A percentile compares a stretch with the other conserved stretches of the same genome.
These are phyloP conservation scores for Pelargonium australe DNA, from an alignment of 441 rosid species.

Conservation along the genomic window DNA sequence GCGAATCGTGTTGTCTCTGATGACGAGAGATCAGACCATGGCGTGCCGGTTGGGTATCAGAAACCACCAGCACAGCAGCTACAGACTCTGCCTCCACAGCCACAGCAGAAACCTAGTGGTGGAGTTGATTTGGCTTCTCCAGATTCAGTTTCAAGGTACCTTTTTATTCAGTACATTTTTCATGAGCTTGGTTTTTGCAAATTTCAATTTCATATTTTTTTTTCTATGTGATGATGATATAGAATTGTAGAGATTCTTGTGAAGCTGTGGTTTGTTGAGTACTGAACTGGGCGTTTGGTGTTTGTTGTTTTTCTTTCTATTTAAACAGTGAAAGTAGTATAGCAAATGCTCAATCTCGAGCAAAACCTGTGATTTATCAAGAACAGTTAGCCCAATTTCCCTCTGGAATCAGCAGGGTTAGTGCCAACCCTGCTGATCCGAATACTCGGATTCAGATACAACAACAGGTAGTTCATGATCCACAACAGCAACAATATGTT, in stretches of 20 bases:
- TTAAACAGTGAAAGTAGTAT: slow-evolving; percentile 37
- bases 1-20: slow-evolving; percentile 55
- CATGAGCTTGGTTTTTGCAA: neutral
- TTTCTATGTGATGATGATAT: neutral
- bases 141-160: slow-evolving; percentile 82
- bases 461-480: slow-evolving; percentile 44
- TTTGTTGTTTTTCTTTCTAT: slow-evolving; percentile 28
- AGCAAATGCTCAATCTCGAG: slow-evolving; percentile 51
- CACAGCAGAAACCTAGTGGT: slow-evolving; percentile 37
- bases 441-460: slow-evolving; percentile 43
- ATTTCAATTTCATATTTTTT: neutral
- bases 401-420: slow-evolving; percentile 30
- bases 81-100: slow-evolving; percentile 39
- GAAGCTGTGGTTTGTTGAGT: slow-evolving; percentile 10
- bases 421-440: slow-evolving; percentile 41
- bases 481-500: slow-evolving; percentile 47
- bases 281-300: slow-evolving; percentile 23
- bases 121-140: slow-evolving; percentile 70
- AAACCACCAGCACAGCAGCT: slow-evolving; percentile 35
- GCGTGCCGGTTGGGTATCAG: slow-evolving; percentile 44
- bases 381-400: slow-evolving; percentile 19
- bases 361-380: slow-evolving; percentile 50
- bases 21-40: slow-evolving; percentile 89
- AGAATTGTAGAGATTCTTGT: neutral
- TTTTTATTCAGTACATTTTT: neutral